phyloP scores from a whole-genome alignment of 345 rosid genomes.

The Cardamine resedifolia region DNA sequence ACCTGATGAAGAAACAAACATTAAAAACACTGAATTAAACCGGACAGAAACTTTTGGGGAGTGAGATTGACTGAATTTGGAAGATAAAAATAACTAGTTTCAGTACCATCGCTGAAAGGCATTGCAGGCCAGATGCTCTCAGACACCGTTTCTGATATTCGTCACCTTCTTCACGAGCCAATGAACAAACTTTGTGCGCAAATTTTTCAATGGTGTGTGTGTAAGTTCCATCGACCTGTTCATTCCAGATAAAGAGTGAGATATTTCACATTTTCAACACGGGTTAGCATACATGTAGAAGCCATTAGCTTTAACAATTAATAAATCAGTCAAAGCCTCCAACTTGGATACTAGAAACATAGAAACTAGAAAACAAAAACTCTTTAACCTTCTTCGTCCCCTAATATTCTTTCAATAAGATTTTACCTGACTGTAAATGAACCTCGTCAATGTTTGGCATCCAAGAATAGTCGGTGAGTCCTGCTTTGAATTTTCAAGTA shows the following conservation, averaged over 20 bases:
- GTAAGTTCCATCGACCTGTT: slow-evolving; percentile 82
- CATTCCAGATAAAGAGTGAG: slow-evolving; percentile 27
- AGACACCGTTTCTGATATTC: slow-evolving; percentile 48
- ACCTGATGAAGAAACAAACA: slow-evolving; percentile 51
- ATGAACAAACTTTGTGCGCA: slow-evolving; percentile 62
- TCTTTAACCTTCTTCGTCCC: background rate
- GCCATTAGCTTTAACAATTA: slow-evolving; percentile 10
- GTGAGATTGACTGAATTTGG: slow-evolving; percentile 5
- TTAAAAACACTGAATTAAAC: background rate
- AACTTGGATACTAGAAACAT: background rate
- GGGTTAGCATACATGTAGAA: background rate
- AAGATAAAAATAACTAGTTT: background rate
- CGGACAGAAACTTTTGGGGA: background rate
- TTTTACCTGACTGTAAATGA: slow-evolving; percentile 80
- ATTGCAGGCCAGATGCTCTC: slow-evolving; percentile 83
- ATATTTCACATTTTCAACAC: background rate
- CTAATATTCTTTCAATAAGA: background rate
- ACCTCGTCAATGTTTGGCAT: slow-evolving; percentile 80
- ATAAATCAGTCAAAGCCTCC: background rate
- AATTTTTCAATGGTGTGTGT: slow-evolving; percentile 71
- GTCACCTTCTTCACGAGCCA: slow-evolving; percentile 58
- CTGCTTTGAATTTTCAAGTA: slow-evolving; percentile 73
- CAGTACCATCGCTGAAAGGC: slow-evolving; percentile 91
- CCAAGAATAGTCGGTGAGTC: slow-evolving; percentile 67
- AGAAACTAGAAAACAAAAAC: background rate